phyloP scores from a whole-genome alignment of 176 grass and related monocot genomes.

The Oryza australiensis region DNA sequence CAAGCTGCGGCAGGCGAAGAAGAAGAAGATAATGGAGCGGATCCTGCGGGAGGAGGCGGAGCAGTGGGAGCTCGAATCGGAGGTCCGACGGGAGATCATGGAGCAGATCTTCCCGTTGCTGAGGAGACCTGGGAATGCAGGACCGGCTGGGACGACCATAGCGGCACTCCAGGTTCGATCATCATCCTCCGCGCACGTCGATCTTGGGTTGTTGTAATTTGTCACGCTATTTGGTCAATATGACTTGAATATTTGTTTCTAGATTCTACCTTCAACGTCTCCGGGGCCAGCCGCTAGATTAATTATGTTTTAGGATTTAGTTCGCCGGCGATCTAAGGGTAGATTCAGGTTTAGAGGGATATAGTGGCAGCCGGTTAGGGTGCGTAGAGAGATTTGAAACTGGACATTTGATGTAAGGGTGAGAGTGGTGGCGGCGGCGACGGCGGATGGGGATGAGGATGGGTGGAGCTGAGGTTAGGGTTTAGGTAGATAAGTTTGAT shows the following conservation, averaged over 20 bases:
- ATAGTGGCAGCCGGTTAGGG: background rate
- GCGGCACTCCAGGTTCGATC: background rate
- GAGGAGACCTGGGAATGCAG: background rate
- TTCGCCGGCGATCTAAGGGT: background rate
- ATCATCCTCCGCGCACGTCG: background rate
- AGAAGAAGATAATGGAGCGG: constrained; percentile 34
- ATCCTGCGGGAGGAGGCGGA: constrained; percentile 39
- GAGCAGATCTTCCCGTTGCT: background rate
- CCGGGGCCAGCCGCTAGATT: background rate
- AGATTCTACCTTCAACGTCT: background rate
- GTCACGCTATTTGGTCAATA: too few relatives aligned
- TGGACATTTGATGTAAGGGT: too few relatives aligned
- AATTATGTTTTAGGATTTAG: background rate
- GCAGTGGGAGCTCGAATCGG: constrained; percentile 15
- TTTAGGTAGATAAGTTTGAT: background rate
- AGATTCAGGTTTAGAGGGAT: background rate
- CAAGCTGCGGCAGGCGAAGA: background rate
- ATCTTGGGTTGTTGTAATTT: too few relatives aligned
- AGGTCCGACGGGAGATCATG: constrained; percentile 35
- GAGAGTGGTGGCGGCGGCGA: too few relatives aligned
- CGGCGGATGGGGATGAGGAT: background rate
- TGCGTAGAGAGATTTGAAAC: too few relatives aligned
- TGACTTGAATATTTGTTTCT: too few relatives aligned
- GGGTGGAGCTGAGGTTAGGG: background rate
- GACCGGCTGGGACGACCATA: background rate